Percentiles rank a stretch among this genome's conserved stretches.
These are phyloP conservation scores for Malus fusca DNA, from an alignment of 306 rosid genomes.

Conservation along the genomic window DNA sequence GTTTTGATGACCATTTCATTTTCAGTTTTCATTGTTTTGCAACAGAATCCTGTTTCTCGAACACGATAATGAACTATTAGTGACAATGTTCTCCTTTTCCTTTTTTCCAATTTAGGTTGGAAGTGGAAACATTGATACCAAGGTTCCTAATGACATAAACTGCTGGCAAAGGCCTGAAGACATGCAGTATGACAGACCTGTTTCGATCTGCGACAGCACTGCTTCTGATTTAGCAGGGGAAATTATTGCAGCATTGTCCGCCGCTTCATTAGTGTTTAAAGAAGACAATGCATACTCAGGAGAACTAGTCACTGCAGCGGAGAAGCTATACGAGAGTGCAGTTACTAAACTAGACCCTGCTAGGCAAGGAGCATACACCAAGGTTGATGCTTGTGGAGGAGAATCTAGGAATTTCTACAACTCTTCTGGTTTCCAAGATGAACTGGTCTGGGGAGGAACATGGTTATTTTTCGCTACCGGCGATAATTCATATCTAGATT, in stretches of 20 bases:
- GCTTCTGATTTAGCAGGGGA: constrained; percentile 83
- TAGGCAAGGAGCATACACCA: constrained; percentile 55
- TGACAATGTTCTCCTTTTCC: background rate
- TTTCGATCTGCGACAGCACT: constrained; percentile 47
- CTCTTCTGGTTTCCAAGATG: constrained; percentile 59
- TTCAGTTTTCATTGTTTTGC: background rate
- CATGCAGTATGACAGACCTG: constrained; percentile 48
- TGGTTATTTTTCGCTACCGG: constrained; percentile 70
- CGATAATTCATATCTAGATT: constrained; percentile 35
- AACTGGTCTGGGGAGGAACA: constrained; percentile 78
- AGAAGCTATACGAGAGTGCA: constrained; percentile 32
- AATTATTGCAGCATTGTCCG: constrained; percentile 69
- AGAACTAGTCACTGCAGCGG: constrained; percentile 42
- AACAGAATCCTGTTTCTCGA: background rate
- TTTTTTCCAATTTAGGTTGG: constrained; percentile 51
- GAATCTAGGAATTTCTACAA: constrained; percentile 50
- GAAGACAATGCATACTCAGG: constrained; percentile 42
- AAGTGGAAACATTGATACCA: constrained; percentile 31
- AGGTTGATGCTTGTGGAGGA: constrained; percentile 52
- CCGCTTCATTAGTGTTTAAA: constrained; percentile 62
- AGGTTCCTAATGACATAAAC: constrained; percentile 34
- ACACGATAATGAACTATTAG: background rate
- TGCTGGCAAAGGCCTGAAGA: constrained; percentile 87
- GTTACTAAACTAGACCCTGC: constrained; percentile 24
- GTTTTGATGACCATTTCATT: no score